Conservation (phyloP, 2,329 filamentous ascomycete species). For the Eutypella sp. region DNA sequence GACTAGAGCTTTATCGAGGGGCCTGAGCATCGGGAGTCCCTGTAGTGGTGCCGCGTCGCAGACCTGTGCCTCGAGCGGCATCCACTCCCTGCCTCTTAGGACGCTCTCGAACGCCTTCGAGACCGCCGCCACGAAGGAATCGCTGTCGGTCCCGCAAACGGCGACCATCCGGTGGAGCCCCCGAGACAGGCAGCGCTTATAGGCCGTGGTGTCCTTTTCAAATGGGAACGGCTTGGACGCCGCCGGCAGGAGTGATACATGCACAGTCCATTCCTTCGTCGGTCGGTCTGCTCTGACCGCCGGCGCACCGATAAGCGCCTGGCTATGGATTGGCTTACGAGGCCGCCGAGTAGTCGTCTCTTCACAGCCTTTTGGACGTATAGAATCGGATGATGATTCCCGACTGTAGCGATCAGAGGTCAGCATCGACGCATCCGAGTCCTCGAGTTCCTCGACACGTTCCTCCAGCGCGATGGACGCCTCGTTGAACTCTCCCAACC, state of each 20-base stretch:
- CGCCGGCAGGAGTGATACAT: slow-evolving; percentile 54
- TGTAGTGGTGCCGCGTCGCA: slow-evolving; percentile 51
- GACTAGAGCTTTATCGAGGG: slow-evolving; percentile 40
- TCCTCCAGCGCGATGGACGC: slow-evolving; percentile 50
- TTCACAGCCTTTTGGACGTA: slow-evolving; percentile 13
- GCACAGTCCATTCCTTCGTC: slow-evolving; percentile 47
- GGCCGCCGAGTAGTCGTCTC: neutral
- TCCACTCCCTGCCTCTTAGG: slow-evolving; percentile 47
- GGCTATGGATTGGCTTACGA: slow-evolving; percentile 4
- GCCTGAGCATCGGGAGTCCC: slow-evolving; percentile 56
- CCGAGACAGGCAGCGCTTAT: slow-evolving; percentile 56
- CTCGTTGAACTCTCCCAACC: slow-evolving; percentile 46
- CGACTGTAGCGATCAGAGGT: slow-evolving; percentile 22
- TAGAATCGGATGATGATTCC: slow-evolving; percentile 22
- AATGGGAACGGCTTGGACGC: slow-evolving; percentile 53
- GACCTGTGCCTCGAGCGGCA: slow-evolving; percentile 53
- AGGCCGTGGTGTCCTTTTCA: slow-evolving; percentile 56
- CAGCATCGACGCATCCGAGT: slow-evolving; percentile 24
- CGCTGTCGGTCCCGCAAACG: slow-evolving; percentile 43
- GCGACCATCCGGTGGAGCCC: slow-evolving; percentile 55
- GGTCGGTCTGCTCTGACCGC: slow-evolving; percentile 26
- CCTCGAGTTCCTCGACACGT: slow-evolving; percentile 46
- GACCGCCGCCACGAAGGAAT: slow-evolving; percentile 46
- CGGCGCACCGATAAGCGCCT: slow-evolving; percentile 17
- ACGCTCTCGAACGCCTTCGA: slow-evolving; percentile 44